Base-by-base conservation (phyloP, 306 rosid species). In the Dryas octopetala region DNA sequence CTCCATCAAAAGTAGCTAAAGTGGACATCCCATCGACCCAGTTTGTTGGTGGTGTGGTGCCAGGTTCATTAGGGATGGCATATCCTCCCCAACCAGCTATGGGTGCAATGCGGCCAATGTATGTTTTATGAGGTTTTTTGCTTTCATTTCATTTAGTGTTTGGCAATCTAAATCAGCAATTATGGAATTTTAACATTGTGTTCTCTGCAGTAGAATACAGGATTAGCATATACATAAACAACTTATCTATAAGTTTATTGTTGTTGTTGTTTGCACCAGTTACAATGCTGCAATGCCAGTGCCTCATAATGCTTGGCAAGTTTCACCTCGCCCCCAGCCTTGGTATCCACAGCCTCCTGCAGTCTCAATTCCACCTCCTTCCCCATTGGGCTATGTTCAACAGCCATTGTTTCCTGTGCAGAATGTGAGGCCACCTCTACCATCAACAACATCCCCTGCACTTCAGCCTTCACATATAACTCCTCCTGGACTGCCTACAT, bases 341-440 rank as follows among this genome's bases (percentile, higher is more conserved):
- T 96, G 98, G 98, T 91, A 78, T 78, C 88, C 96, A 4, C 98
- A 83, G 58, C 87, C 85, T 85, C 88, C 96, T 15, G 78, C 86
- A 44, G 91, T 78, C 79, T 89, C 99, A 66, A 68, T 89, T 71
- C 92, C 98, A 62, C 91, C 90, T 68, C 79, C 97, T 84, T 87
- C 82, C 51, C 85, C 88, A 78, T 76, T 87, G 83, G 86, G 86
- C 52, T 84, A 92, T 79, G 71, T 85, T 55, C 98, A 86, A 32
- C 99, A 90, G 80, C 99, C 99, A 67, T 85, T 96, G 80, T 96
- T 96, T 87, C 99, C 99, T 46, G 96, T 96, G 85, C 99, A 96
- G 88, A 91, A 84, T 75, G 80, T 77, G 73, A 84, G 92, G 78
- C 92, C 93, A 52, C 92, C 97, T 58, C 55, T 89, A 46, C 85